These are phyloP conservation scores for Gaillardinia entomophila DNA, from an alignment of 805 yeast genomes.

Conservation along the genomic window DNA sequence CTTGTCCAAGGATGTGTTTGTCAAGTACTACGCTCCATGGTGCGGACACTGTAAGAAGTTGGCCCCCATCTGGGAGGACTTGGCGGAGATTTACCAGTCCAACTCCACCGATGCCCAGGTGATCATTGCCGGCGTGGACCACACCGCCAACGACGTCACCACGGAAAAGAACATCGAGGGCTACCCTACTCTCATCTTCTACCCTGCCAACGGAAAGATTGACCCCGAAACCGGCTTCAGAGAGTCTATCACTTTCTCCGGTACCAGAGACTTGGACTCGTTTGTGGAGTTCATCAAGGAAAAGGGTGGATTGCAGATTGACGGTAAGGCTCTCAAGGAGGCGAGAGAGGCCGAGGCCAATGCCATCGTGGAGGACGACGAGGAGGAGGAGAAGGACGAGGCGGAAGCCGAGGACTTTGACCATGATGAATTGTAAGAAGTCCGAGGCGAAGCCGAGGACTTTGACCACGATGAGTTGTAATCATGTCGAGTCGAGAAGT, in stretches of 20 bases:
- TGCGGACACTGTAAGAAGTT: slow-evolving; percentile 93
- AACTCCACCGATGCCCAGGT: slow-evolving; percentile 49
- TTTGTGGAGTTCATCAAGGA: slow-evolving; percentile 67
- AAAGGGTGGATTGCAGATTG: slow-evolving; percentile 58
- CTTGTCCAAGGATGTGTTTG: slow-evolving; percentile 61
- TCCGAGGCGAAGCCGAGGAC: no score
- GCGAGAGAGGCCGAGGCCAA: slow-evolving; percentile 20
- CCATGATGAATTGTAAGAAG: background rate
- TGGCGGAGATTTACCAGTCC: slow-evolving; percentile 61
- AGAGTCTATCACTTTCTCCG: slow-evolving; percentile 55
- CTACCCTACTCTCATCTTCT: slow-evolving; percentile 87
- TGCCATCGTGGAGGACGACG: slow-evolving; percentile 23
- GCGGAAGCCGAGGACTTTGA: slow-evolving; percentile 7
- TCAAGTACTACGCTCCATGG: slow-evolving; percentile 96
- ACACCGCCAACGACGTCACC: slow-evolving; percentile 82
- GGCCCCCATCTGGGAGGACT: slow-evolving; percentile 83
- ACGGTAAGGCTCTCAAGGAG: slow-evolving; percentile 34
- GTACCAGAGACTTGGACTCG: slow-evolving; percentile 68
- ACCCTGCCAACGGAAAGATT: slow-evolving; percentile 63
- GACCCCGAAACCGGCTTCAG: slow-evolving; percentile 39
- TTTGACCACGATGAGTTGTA: no score
- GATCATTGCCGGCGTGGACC: slow-evolving; percentile 80
- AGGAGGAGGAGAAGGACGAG: slow-evolving; percentile 14
- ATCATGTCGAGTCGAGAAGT: no score
- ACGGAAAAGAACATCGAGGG: slow-evolving; percentile 65